A percentile compares a stretch with the other conserved stretches of the same genome.
phyloP scores from a whole-genome alignment of 2,329 filamentous ascomycete species.

The Nothophoma quercina region DNA sequence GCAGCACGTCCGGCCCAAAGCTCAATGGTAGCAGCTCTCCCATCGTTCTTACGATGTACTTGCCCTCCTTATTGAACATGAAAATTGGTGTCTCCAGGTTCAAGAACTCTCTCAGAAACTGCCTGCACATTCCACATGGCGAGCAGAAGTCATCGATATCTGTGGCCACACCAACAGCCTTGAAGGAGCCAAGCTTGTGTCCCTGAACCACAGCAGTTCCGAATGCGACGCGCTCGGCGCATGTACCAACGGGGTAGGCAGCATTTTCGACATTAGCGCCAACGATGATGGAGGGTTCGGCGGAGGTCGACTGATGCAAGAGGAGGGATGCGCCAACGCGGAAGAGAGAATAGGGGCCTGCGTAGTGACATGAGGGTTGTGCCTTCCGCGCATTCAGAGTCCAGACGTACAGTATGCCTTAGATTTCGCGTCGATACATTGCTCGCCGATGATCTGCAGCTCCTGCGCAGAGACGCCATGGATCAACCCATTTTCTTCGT shows the following conservation, averaged over 20 bases:
- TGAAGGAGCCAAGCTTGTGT: conserved; percentile 55
- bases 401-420: conserved; percentile 77
- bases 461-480: conserved; percentile 67
- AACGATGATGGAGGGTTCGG: conserved; percentile 60
- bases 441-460: conserved; percentile 68
- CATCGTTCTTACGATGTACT: conserved; percentile 73
- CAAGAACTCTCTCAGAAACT: conserved; percentile 68
- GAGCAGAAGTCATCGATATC: conserved; percentile 64
- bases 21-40: conserved; percentile 65
- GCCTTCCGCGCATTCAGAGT: background rate
- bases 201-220: conserved; percentile 74
- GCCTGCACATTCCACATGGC: conserved; percentile 95
- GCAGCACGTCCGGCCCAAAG: conserved; percentile 61
- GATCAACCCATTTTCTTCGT: conserved; percentile 53
- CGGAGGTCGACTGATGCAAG: conserved; percentile 31
- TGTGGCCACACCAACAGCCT: conserved; percentile 84
- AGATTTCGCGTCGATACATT: conserved; percentile 74
- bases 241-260: conserved; percentile 91
- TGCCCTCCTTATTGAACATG: conserved; percentile 88
- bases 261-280: conserved; percentile 89
- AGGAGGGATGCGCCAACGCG: conserved; percentile 86
- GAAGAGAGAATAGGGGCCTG: conserved; percentile 87
- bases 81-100: conserved; percentile 72
- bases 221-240: conserved; percentile 88
- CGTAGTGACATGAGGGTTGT: background rate